Evolutionary conservation across 352 stramenopile species (phyloP).

Genomic region (Phytophthora sp.): DNA sequence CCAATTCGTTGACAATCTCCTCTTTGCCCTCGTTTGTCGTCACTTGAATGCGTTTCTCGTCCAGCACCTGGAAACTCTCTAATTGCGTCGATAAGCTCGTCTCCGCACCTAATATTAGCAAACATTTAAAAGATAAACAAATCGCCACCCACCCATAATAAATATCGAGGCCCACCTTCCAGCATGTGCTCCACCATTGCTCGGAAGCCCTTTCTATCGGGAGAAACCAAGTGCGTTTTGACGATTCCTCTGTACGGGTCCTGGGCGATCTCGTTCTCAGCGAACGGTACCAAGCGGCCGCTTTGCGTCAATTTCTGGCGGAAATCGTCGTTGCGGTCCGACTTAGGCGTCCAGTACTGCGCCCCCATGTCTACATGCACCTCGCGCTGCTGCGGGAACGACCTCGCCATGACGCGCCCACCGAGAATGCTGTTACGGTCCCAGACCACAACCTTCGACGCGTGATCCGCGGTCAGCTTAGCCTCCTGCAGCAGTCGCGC

Average conservation of each 20-base stretch:
- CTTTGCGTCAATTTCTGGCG: constrained; percentile 44
- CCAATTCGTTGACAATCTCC: constrained; percentile 66
- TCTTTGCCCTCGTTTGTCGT: constrained; percentile 44
- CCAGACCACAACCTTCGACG: constrained; percentile 61
- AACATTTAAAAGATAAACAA: constrained; percentile 6
- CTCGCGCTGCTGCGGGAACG: constrained; percentile 60
- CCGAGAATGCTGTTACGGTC: constrained; percentile 76
- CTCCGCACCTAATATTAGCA: constrained; percentile 37
- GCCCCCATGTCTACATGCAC: constrained; percentile 73
- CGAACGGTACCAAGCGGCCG: constrained; percentile 46
- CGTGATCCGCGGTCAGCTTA: constrained; percentile 37
- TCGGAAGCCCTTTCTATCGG: constrained; percentile 54
- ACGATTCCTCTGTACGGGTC: constrained; percentile 45
- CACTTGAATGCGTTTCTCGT: constrained; percentile 56
- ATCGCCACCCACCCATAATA: not conserved
- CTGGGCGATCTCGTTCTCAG: constrained; percentile 55
- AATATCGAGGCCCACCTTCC: constrained; percentile 28
- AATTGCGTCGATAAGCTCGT: constrained; percentile 51
- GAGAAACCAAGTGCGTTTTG: constrained; percentile 48
- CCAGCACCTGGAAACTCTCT: constrained; percentile 60
- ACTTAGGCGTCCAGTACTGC: constrained; percentile 71
- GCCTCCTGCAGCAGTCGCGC: constrained; percentile 59
- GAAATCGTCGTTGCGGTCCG: constrained; percentile 56
- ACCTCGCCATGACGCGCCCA: constrained; percentile 70
- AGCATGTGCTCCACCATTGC: constrained; percentile 62